Conservation (phyloP, 169 alveolate genomes). For the Cryptosporidium viatorum region DNA sequence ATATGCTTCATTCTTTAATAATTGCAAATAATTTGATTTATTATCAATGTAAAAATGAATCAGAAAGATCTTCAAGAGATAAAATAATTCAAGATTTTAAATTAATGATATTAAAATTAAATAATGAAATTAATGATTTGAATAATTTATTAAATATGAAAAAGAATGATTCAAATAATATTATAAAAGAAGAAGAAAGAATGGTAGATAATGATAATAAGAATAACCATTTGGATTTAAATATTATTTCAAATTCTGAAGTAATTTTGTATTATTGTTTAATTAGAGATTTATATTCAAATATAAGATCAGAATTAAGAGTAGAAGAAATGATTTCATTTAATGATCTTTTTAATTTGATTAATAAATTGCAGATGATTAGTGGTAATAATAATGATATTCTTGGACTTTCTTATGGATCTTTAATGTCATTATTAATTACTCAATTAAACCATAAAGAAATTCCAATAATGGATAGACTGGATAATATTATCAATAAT, state of each 20-base stretch:
- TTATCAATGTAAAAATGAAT: not conserved
- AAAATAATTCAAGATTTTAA: not conserved
- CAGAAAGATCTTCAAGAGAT: not conserved
- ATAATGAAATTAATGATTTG: not conserved
- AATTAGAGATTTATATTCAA: slow-evolving; percentile 31
- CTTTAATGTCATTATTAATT: slow-evolving; percentile 34
- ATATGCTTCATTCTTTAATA: slow-evolving; percentile 40
- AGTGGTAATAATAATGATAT: slow-evolving; percentile 8
- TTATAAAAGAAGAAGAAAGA: not conserved
- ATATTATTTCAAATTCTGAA: slow-evolving; percentile 1
- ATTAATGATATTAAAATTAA: not conserved
- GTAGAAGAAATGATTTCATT: slow-evolving; percentile 26
- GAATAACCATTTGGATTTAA: not conserved
- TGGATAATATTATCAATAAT: not conserved
- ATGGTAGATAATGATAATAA: not conserved
- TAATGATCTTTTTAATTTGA: not conserved
- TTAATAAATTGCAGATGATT: slow-evolving; percentile 1
- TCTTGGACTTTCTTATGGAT: slow-evolving; percentile 30
- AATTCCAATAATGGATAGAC: not conserved
- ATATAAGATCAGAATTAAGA: not conserved
- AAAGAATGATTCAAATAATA: no score
- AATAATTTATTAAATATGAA: no score
- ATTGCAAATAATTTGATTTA: slow-evolving; percentile 30
- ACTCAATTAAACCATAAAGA: not conserved
- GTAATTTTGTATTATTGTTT: slow-evolving; percentile 47